phyloP scores from a whole-genome alignment of 192 early-diverging fungal genomes.

The Backusella westeae region DNA sequence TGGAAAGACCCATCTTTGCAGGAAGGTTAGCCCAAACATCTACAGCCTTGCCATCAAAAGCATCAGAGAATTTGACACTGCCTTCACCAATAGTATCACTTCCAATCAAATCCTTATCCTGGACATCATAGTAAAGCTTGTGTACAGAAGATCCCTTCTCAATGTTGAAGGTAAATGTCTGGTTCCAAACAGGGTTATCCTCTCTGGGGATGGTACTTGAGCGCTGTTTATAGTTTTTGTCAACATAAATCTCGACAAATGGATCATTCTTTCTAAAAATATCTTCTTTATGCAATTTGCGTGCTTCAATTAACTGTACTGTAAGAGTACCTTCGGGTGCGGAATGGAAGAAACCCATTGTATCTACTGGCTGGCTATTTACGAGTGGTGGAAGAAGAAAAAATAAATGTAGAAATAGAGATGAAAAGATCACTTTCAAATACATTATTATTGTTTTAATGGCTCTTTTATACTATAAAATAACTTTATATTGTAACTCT shows the following conservation, averaged over 20 bases:
- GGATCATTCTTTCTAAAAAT: slow-evolving; percentile 21
- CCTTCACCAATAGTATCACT: slow-evolving; percentile 39
- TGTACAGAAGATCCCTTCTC: slow-evolving; percentile 10
- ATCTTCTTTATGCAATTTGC: slow-evolving; percentile 24
- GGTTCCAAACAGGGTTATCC: slow-evolving; percentile 29
- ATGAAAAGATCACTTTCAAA: neutral
- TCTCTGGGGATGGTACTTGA: slow-evolving; percentile 9
- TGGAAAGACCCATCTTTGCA: slow-evolving; percentile 33
- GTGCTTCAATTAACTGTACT: slow-evolving; percentile 22
- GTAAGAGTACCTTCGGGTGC: slow-evolving; percentile 15
- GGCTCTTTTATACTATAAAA: neutral
- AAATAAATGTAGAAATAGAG: neutral
- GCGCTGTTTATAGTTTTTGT: slow-evolving; percentile 24
- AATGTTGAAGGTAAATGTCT: slow-evolving; percentile 25
- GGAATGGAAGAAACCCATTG: slow-evolving; percentile 14
- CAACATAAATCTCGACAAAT: slow-evolving; percentile 28
- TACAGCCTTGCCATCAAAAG: slow-evolving; percentile 14
- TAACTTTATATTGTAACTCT: neutral
- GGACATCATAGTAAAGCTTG: slow-evolving; percentile 36
- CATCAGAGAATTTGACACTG: slow-evolving; percentile 22
- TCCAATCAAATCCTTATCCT: slow-evolving; percentile 34
- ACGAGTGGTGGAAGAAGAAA: neutral
- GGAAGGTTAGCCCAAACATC: slow-evolving; percentile 32
- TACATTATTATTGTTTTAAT: neutral
- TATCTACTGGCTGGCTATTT: neutral